A percentile compares a stretch with the other conserved stretches of the same genome.
Evolutionary conservation across 2,329 filamentous ascomycete species (phyloP).

Genomic region (Achaetomium macrosporum): DNA sequence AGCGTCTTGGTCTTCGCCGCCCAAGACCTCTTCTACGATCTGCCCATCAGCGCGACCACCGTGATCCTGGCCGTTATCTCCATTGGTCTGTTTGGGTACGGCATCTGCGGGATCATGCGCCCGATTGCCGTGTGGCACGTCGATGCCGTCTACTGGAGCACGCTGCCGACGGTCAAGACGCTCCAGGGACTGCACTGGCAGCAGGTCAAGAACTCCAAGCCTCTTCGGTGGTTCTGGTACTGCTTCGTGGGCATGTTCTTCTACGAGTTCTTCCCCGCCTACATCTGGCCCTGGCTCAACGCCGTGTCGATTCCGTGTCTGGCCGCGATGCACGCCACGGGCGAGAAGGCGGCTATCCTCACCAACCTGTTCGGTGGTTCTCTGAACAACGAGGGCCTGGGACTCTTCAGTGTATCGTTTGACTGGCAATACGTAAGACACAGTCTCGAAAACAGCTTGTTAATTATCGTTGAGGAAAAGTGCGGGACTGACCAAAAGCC

Average conservation of each 20-base stretch:
- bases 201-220: constrained; percentile 43
- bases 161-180: constrained; percentile 46
- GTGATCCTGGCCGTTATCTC: constrained; percentile 46
- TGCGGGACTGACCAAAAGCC: neutral
- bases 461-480: no score
- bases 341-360: constrained; percentile 37
- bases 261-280: constrained; percentile 50
- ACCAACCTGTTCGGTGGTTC: constrained; percentile 48
- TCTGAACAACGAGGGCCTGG: constrained; percentile 47
- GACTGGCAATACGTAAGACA: constrained; percentile 49
- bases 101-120: constrained; percentile 46
- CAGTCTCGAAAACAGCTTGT: neutral
- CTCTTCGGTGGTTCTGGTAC: constrained; percentile 48
- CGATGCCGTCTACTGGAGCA: constrained; percentile 52
- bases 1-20: constrained; percentile 41
- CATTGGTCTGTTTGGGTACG: constrained; percentile 51
- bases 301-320: constrained; percentile 49
- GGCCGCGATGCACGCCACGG: constrained; percentile 46
- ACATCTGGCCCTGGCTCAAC: constrained; percentile 51
- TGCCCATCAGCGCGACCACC: constrained; percentile 40
- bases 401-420: constrained; percentile 43
- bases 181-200: constrained; percentile 52
- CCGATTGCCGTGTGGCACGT: constrained; percentile 51
- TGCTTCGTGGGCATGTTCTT: constrained; percentile 42
- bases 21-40: constrained; percentile 47